Conservation (phyloP, 202 grass and related monocot species). For the Setaria italica region DNA sequence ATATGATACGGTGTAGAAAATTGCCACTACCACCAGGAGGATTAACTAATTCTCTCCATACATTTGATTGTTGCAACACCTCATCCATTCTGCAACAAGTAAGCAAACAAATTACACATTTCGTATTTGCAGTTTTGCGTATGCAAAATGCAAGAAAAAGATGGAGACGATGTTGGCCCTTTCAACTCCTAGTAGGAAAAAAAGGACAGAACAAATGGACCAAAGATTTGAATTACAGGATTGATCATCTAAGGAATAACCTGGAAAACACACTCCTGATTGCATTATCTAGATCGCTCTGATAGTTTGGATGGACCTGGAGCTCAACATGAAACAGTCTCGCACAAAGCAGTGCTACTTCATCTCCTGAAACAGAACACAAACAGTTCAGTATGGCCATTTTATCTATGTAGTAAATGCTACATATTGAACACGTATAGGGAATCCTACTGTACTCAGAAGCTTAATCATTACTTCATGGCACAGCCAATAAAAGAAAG, state of each 20-base stretch:
- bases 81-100: slow-evolving; percentile 43
- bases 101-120: slow-evolving; percentile 31
- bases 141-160: background rate
- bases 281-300: background rate
- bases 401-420: slow-evolving; percentile 7
- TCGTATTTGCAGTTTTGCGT: background rate
- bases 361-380: slow-evolving; percentile 43
- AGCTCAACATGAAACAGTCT: slow-evolving; percentile 23
- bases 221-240: background rate
- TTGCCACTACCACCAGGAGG: background rate
- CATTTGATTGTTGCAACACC: slow-evolving; percentile 30
- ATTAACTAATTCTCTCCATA: slow-evolving; percentile 13
- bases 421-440: background rate
- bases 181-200: background rate
- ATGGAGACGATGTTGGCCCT: background rate
- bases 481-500: background rate
- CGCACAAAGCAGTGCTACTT: slow-evolving; percentile 40
- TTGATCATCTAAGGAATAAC: slow-evolving; percentile 17
- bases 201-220: background rate
- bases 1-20: background rate
- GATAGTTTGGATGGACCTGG: background rate
- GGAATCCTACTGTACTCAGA: background rate
- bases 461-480: background rate
- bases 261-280: slow-evolving; percentile 12
- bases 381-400: background rate